Base-by-base conservation (phyloP, 1,139 yeast genomes). In the Scheffersomyces parashehatae region DNA sequence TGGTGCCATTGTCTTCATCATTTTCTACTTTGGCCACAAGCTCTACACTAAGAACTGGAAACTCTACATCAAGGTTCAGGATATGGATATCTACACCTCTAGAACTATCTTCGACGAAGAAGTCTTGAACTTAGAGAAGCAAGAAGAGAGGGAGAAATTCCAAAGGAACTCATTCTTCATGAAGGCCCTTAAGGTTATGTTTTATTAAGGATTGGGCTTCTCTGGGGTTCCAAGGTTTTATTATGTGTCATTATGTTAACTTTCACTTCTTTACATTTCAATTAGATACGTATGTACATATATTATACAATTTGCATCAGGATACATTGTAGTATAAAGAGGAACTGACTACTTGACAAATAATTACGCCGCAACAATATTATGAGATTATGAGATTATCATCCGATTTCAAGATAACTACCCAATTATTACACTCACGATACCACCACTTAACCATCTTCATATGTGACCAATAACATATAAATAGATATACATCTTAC, bases 61-160 rank as follows among this genome's bases (percentile, higher is more conserved):
- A 43, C 52, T 62, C 29, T 65, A 42, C 47, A 59, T 67, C 43
- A 65, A 56, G 39, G 53, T 63, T 26, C 55, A 62, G 37, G 73
- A 70, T 29, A 70, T 70, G 43, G 75, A 70, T 44, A 58, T 70
- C 29, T 51, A 63, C 46, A 46, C 60, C 36, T 69, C 65, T 44
- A 56, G 75, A 52, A 64, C 69, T 28, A 59, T 68, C 8, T 69
- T 67, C 39, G 76, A 70, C 49, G 65, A 65, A 44, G 76, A 70
- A 48, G 56, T 69, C 7, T 61, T 70, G 51, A 63, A 56, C 38
- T 59, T 70, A 51, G 75, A 70, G 54, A 62, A 55, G 47, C 63
- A 61, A 50, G 75, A 70, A 54, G 66, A 65, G 42, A 50, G 50
- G 24, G 69, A 66, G 44, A 58, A 56, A 44, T 58, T 54, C 47